phyloP scores from a whole-genome alignment of 2,329 filamentous ascomycete genomes.

The Chrysoporthe cubensis region DNA sequence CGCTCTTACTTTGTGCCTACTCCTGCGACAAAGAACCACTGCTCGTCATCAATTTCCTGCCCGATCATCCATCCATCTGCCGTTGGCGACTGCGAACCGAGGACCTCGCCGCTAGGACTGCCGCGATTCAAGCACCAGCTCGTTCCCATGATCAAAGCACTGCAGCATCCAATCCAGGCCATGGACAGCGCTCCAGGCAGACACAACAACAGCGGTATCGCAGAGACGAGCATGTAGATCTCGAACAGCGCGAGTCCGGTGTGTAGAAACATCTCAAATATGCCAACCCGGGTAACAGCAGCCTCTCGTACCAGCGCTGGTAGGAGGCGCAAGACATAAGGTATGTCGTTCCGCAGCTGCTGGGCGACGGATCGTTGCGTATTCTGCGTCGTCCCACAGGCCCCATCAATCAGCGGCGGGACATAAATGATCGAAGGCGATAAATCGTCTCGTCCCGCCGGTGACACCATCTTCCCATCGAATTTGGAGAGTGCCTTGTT shows the following conservation, averaged over 20 bases:
- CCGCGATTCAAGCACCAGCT: constrained; percentile 38
- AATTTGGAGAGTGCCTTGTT: constrained; percentile 1
- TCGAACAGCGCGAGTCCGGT: constrained; percentile 34
- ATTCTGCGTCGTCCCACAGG: constrained; percentile 40
- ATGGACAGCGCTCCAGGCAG: constrained; percentile 39
- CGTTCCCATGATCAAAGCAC: constrained; percentile 32
- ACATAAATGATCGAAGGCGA: constrained; percentile 38
- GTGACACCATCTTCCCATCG: background rate
- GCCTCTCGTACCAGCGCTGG: constrained; percentile 31
- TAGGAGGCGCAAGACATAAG: constrained; percentile 31
- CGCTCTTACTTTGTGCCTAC: constrained; percentile 39
- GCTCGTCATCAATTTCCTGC: constrained; percentile 37
- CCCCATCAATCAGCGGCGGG: constrained; percentile 41
- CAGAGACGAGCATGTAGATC: constrained; percentile 34
- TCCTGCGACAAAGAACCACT: constrained; percentile 42
- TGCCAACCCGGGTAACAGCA: constrained; percentile 30
- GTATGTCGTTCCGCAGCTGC: constrained; percentile 34
- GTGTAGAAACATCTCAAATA: constrained; percentile 34
- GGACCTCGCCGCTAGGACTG: constrained; percentile 28
- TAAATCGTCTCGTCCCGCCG: background rate
- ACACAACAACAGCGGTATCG: constrained; percentile 35
- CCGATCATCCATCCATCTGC: constrained; percentile 37
- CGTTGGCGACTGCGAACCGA: constrained; percentile 29
- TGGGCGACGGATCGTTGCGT: constrained; percentile 32
- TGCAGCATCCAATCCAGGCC: constrained; percentile 34